These are phyloP conservation scores for Lipomyces kockii DNA, from an alignment of 805 yeast genomes.

Conservation along the genomic window DNA sequence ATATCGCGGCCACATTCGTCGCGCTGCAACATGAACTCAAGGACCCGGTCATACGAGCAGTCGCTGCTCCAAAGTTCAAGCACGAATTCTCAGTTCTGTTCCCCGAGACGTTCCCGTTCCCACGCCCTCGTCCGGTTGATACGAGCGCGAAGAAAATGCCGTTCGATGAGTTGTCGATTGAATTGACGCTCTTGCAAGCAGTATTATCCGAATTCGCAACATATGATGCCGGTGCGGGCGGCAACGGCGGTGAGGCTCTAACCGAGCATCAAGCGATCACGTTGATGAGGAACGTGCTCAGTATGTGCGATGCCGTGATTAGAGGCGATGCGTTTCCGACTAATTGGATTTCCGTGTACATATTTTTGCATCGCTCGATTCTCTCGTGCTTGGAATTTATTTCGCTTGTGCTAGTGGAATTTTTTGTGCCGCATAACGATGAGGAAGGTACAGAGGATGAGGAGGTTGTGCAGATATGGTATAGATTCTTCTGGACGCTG, in stretches of 20 bases:
- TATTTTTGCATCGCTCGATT: conserved; percentile 43
- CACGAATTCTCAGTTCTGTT: conserved; percentile 49
- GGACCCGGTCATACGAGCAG: conserved; percentile 8
- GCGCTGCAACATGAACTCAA: conserved; percentile 35
- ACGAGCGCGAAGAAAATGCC: conserved; percentile 71
- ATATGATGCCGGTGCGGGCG: conserved; percentile 27
- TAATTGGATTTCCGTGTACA: conserved; percentile 69
- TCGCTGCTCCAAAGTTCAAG: conserved; percentile 45
- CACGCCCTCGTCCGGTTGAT: conserved; percentile 63
- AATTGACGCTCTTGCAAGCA: conserved; percentile 61
- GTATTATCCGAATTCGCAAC: conserved; percentile 39
- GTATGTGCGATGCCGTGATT: conserved; percentile 42
- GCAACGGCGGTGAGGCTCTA: conserved; percentile 35
- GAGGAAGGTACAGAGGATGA: not conserved
- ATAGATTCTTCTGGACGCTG: conserved; percentile 44
- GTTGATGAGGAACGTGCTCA: conserved; percentile 40
- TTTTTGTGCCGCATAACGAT: conserved; percentile 23
- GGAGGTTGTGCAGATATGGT: conserved; percentile 22
- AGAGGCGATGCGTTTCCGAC: conserved; percentile 46
- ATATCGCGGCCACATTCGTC: conserved; percentile 41
- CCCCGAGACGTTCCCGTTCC: conserved; percentile 69
- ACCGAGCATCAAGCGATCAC: conserved; percentile 40
- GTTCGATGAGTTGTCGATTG: conserved; percentile 73
- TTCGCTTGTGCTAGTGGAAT: conserved; percentile 21
- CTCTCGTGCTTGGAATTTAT: conserved; percentile 42